Base-by-base conservation (phyloP, 305 asterid species). In the Fraxinus paxiana region DNA sequence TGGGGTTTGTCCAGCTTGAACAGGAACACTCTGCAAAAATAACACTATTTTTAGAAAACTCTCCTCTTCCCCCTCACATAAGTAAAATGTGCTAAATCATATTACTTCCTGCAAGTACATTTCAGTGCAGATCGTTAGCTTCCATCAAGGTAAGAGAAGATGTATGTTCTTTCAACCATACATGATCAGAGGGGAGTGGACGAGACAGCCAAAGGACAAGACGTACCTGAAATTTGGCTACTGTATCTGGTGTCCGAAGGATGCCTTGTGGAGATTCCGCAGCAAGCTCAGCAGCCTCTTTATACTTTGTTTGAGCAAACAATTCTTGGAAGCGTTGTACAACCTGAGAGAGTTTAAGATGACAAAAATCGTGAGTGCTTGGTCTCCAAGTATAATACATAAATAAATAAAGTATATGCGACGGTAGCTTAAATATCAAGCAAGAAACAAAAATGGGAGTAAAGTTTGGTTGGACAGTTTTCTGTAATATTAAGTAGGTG, bases 251-350 rank as follows among this genome's bases (percentile, higher is more conserved):
- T 48, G 97, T 96, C 67, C 99, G 90, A 56, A 96, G 99, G 83
- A 96, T 93, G 89, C 99, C 98, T 87, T 94, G 99, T 0, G 99
- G 99, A 82, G 99, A 96, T 84, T 96, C 98, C 78, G 99, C 99
- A 82, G 98, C 99, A 83, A 96, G 97, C 87, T 96, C 99, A 0
- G 99, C 99, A 86, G 99, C 99, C 88, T 96, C 99, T 87, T 96
- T 96, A 48, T 96, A 96, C 90, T 96, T 96, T 33, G 99, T 93
- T 83, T 94, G 99, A 88, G 99, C 95, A 91, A 96, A 96, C 88
- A 96, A 86, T 83, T 96, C 99, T 89, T 96, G 98, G 88, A 96
- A 96, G 18, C 96, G 98, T 86, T 94, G 98, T 82, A 96, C 98
- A 84, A 96, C 99, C 99, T 96, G 86, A 87, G 35, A 73, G 65